Percentiles rank a stretch among this genome's conserved stretches.
phyloP scores from a whole-genome alignment of 2,329 filamentous ascomycete genomes.

The Diaporthe sp. region DNA sequence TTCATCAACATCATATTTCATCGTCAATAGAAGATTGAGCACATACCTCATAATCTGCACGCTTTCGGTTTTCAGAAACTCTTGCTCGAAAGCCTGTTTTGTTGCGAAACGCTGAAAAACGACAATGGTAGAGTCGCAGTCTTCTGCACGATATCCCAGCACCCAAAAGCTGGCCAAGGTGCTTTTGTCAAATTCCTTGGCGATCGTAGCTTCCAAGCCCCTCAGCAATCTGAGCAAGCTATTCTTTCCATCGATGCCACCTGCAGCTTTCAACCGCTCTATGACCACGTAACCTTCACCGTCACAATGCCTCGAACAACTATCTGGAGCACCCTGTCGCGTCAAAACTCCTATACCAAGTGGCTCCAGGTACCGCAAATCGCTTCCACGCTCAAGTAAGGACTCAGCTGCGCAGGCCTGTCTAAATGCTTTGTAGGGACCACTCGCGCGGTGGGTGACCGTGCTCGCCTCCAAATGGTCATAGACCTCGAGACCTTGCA shows the following conservation, averaged over 20 bases:
- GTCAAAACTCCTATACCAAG: not conserved
- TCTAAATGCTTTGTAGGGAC: not conserved
- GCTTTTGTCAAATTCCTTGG: not conserved
- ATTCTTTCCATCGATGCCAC: not conserved
- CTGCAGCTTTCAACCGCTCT: not conserved
- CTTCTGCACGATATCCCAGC: not conserved
- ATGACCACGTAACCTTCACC: not conserved
- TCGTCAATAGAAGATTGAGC: not conserved
- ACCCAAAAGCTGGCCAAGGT: not conserved
- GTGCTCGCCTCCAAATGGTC: constrained; percentile 4
- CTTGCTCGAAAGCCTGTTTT: not conserved
- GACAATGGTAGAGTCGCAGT: not conserved
- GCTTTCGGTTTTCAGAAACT: not conserved
- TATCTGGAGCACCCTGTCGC: not conserved
- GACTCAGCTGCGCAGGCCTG: not conserved
- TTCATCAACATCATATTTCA: not conserved
- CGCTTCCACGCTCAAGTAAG: not conserved
- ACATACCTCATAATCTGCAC: not conserved
- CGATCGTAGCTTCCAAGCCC: not conserved
- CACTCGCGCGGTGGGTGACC: not conserved
- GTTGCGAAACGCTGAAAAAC: not conserved
- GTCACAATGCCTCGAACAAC: not conserved
- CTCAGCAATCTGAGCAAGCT: not conserved
- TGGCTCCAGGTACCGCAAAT: constrained; percentile 13
- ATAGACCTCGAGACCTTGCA: not conserved